Evolutionary conservation across 352 stramenopile genomes (phyloP).

Genomic region (Pythium brassicae): DNA sequence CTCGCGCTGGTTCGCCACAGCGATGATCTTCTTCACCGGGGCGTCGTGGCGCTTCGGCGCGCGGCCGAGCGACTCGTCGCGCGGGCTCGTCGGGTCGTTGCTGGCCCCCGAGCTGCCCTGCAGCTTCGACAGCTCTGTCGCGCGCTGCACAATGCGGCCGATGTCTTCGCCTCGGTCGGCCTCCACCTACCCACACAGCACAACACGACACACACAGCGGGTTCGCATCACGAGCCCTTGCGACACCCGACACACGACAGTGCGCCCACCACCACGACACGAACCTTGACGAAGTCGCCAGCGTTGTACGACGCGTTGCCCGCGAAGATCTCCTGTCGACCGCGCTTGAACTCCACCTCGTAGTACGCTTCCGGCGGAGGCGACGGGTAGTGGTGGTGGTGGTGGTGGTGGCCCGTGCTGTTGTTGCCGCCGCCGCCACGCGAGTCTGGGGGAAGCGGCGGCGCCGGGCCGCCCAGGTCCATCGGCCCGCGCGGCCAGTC

Average conservation of each 20-base stretch:
- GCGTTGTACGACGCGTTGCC: slow-evolving; percentile 83
- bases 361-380: slow-evolving; percentile 85
- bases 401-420: slow-evolving; percentile 2
- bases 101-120: slow-evolving; percentile 9
- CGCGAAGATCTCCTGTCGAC: slow-evolving; percentile 88
- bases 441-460: slow-evolving; percentile 60
- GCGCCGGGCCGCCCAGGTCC: slow-evolving; percentile 28
- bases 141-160: slow-evolving; percentile 89
- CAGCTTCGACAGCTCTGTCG: slow-evolving; percentile 81
- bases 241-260: too few species aligned
- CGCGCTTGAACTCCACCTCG: slow-evolving; percentile 95
- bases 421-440: slow-evolving; percentile 11
- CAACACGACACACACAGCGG: not conserved
- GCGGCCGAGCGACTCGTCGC: slow-evolving; percentile 42
- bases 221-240: too few species aligned
- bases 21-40: slow-evolving; percentile 91
- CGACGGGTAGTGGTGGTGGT: slow-evolving; percentile 34
- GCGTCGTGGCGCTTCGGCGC: slow-evolving; percentile 58
- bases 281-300: slow-evolving; percentile 93
- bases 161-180: slow-evolving; percentile 97
- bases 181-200: slow-evolving; percentile 81
- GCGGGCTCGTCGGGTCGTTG: slow-evolving; percentile 21
- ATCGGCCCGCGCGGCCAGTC: slow-evolving; percentile 55
- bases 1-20: slow-evolving; percentile 89
- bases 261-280: slow-evolving; percentile 2